Percentiles rank a stretch among this genome's conserved stretches.
phyloP scores from a whole-genome alignment of 371 early-diverging fungal species.

The Saksenaea vasiformis region DNA sequence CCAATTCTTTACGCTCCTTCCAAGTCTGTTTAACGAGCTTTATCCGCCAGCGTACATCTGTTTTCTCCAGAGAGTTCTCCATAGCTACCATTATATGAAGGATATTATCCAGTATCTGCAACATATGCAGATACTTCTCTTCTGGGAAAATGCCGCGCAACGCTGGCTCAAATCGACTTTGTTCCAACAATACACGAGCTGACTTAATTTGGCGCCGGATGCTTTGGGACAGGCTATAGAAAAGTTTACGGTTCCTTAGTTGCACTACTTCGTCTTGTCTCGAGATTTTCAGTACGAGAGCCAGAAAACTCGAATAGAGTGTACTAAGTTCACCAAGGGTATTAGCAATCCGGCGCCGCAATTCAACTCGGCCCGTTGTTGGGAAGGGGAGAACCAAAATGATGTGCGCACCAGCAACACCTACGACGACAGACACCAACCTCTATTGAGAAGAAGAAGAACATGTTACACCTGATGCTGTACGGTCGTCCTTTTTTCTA shows the following conservation, averaged over 20 bases:
- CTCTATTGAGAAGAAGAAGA: conserved; percentile 16
- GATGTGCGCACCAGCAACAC: conserved; percentile 40
- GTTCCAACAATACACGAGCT: conserved; percentile 42
- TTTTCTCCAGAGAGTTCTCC: conserved; percentile 38
- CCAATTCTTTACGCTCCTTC: conserved; percentile 46
- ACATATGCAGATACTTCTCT: conserved; percentile 35
- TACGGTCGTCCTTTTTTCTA: no score
- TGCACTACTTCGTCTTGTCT: conserved; percentile 13
- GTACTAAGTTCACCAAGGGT: conserved; percentile 39
- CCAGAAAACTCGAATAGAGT: conserved; percentile 44
- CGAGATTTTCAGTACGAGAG: conserved; percentile 31
- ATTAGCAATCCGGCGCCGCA: conserved; percentile 42
- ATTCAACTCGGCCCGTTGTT: conserved; percentile 41
- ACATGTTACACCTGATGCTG: not conserved
- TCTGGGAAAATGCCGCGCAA: conserved; percentile 50
- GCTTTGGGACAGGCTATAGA: conserved; percentile 27
- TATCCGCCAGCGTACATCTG: conserved; percentile 33
- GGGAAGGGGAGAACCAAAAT: conserved; percentile 43
- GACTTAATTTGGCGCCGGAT: conserved; percentile 45
- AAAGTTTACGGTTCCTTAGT: conserved; percentile 33
- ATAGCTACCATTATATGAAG: conserved; percentile 43
- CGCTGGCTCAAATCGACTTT: conserved; percentile 52
- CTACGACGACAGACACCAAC: conserved; percentile 33
- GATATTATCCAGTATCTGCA: conserved; percentile 47
- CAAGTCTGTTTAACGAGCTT: conserved; percentile 38